phyloP scores from a whole-genome alignment of 108 stramenopile species.

The Nitzschia sp. region DNA sequence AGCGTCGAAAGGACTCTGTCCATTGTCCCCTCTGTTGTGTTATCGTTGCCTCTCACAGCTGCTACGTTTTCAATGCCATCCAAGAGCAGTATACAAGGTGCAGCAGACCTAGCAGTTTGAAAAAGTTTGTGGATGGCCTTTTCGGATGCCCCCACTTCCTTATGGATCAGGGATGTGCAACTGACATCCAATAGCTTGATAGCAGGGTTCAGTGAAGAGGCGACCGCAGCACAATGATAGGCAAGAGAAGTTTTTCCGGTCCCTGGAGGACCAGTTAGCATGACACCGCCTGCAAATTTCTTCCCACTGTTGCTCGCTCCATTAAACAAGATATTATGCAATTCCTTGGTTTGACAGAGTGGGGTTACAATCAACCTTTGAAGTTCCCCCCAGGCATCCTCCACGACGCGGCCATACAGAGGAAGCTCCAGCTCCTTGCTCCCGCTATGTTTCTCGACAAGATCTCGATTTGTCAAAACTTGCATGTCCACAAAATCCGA shows the following conservation, averaged over 20 bases:
- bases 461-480: constrained; percentile 53
- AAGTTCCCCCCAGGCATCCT: constrained; percentile 57
- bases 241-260: constrained; percentile 73
- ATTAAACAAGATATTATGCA: constrained; percentile 51
- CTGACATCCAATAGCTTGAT: constrained; percentile 77
- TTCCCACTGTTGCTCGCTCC: constrained; percentile 20
- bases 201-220: constrained; percentile 50
- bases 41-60: constrained; percentile 76
- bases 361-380: constrained; percentile 72
- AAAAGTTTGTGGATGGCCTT: constrained; percentile 67
- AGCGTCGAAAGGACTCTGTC: constrained; percentile 83
- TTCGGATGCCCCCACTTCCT: constrained; percentile 84
- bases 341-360: constrained; percentile 57
- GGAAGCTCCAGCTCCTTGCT: constrained; percentile 34
- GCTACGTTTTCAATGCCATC: constrained; percentile 86
- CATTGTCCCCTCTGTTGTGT: constrained; percentile 85
- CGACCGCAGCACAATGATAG: constrained; percentile 58
- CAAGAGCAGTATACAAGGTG: constrained; percentile 81
- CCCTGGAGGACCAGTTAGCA: constrained; percentile 69
- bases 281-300: constrained; percentile 65
- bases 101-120: constrained; percentile 57
- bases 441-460: constrained; percentile 9
- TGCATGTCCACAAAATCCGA: constrained; percentile 77
- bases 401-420: constrained; percentile 52
- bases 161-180: constrained; percentile 81